A percentile compares a stretch with the other conserved stretches of the same genome.
phyloP scores from a whole-genome alignment of 179 eudicot species.

The Gypsophila paniculata region DNA sequence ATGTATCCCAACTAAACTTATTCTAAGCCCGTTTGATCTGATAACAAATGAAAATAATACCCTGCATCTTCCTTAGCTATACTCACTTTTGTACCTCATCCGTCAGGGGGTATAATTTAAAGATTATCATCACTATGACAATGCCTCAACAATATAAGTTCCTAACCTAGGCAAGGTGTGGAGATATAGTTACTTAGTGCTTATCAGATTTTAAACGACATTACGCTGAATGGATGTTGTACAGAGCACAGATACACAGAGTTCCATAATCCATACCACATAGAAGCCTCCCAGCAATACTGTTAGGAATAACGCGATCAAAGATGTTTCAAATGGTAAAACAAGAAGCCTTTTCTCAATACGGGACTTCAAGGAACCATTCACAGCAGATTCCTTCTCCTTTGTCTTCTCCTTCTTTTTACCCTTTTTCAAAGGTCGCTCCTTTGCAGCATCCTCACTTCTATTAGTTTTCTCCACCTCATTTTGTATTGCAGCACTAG shows the following conservation, averaged over 20 bases:
- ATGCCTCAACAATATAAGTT: neutral
- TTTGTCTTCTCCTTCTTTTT: constrained; percentile 83
- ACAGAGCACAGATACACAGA: neutral
- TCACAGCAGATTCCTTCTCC: constrained; percentile 41
- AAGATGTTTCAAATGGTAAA: constrained; percentile 81
- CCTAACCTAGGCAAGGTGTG: neutral
- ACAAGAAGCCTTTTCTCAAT: constrained; percentile 63
- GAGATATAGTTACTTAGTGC: neutral
- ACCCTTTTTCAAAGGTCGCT: constrained; percentile 52
- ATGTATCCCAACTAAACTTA: no score
- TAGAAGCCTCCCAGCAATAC: constrained; percentile 88
- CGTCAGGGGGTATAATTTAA: no score
- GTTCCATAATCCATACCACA: constrained; percentile 74
- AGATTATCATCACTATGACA: neutral
- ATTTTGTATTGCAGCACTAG: constrained; percentile 35
- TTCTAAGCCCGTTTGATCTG: no score
- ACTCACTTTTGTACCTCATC: no score
- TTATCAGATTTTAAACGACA: neutral
- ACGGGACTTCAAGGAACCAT: constrained; percentile 47
- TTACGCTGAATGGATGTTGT: neutral
- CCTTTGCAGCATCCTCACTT: constrained; percentile 50
- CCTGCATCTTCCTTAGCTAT: no score
- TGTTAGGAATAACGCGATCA: constrained; percentile 61
- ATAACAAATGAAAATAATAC: no score
- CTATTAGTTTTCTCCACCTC: constrained; percentile 51